Evolutionary conservation across 768 basidiomycete genomes (phyloP).

Genomic region (Mycena floridula): DNA sequence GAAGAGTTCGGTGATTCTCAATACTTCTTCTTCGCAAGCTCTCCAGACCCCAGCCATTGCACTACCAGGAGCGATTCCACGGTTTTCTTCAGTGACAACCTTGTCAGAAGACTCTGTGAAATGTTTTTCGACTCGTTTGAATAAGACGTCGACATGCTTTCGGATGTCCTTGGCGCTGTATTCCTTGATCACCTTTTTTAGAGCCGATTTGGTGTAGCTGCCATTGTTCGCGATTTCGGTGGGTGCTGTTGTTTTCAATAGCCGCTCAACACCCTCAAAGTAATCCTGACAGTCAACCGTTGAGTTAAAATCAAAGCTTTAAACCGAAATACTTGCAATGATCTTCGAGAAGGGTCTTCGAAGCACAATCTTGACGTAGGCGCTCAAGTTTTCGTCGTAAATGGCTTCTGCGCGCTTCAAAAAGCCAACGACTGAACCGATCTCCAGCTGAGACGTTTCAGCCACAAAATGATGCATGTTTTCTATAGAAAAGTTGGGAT

Average conservation of each 20-base stretch:
- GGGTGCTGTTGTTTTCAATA: conserved; percentile 73
- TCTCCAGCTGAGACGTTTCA: conserved; percentile 68
- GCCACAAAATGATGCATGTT: conserved; percentile 95
- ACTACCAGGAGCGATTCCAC: conserved; percentile 49
- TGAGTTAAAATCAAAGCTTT: not conserved
- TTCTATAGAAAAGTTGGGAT: conserved; percentile 41
- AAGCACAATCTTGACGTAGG: conserved; percentile 84
- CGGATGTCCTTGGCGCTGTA: conserved; percentile 84
- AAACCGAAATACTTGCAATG: conserved; percentile 65
- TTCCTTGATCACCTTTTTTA: conserved; percentile 87
- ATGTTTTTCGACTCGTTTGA: conserved; percentile 93
- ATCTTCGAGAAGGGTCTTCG: conserved; percentile 82
- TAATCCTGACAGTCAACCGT: conserved; percentile 59
- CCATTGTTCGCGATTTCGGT: conserved; percentile 70
- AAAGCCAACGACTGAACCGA: conserved; percentile 56
- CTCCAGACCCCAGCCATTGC: conserved; percentile 86
- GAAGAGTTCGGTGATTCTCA: conserved; percentile 68
- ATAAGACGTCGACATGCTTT: conserved; percentile 80
- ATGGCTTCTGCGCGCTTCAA: conserved; percentile 70
- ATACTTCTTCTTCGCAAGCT: conserved; percentile 80
- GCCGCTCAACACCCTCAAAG: conserved; percentile 88
- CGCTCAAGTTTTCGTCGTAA: conserved; percentile 83
- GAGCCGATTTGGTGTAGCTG: conserved; percentile 65
- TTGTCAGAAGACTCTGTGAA: conserved; percentile 81
- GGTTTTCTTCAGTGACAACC: conserved; percentile 48